Base-by-base conservation (phyloP, 2,329 filamentous ascomycete species). In the Magnaporthiopsis rhizophila region DNA sequence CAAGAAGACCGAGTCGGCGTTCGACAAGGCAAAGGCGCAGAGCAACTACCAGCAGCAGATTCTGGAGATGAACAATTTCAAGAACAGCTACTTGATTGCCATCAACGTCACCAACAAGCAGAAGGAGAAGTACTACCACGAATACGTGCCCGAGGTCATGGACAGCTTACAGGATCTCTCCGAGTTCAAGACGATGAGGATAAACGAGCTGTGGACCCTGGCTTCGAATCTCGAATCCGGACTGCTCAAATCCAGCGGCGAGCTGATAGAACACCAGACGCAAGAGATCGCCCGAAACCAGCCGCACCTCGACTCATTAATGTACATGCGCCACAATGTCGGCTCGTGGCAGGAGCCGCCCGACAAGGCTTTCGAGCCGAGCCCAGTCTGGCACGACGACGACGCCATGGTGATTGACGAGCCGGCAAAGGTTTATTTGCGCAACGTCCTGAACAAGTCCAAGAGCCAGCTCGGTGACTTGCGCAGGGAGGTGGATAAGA, bases 21-120 rank as follows among this genome's bases (percentile, higher is more conserved):
- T 95, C 72, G 94, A 98, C 75, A 97, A 97, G 78, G 80, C 86
- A 67, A 99, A 97, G 79, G 92, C 94, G 9, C 91, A 97, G 73
- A 89, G 86, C 73, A 88, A 91, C 53, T 99, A 96, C 76, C 91
- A 96, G 72, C 92, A 97, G 74, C 94, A 98, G 76, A 83, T 96
- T 66, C 79, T 88, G 66, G 95, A 99, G 70, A 98, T 98, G 95
- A 91, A 95, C 77, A 99, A 99, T 74, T 85, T 89, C 75, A 99
- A 99, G 81, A 99, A 99, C 75, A 92, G 90, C n/a, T 99, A 99
- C 73, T 80, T 99, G 66, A 97, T 99, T 72, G 85, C 87, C 66
- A 97, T 99, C 79, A 96, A 96, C 73, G 91, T 98, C 65, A 96
- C 93, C 45, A 99, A 99, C 78, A 96, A 95, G 79, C 89, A 97